Evolutionary conservation across 192 early-diverging fungal genomes (phyloP).

Genomic region (Backusella tuberculispora): DNA sequence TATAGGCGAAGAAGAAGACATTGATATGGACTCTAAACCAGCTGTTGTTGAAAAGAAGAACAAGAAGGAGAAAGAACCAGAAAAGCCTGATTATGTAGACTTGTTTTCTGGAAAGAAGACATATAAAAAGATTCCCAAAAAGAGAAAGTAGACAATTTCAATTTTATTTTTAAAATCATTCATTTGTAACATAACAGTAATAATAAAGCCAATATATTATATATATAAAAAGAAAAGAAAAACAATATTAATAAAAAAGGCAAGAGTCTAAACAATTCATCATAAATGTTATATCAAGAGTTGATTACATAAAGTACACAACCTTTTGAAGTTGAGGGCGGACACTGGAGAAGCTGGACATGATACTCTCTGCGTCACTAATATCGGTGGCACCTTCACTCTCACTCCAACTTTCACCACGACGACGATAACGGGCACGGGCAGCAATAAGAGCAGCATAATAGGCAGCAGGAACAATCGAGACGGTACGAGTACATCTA

Average conservation of each 20-base stretch:
- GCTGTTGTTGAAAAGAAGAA: background rate
- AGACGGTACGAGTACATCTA: slow-evolving; percentile 85
- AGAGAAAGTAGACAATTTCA: slow-evolving; percentile 16
- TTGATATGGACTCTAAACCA: slow-evolving; percentile 18
- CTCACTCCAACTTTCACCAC: slow-evolving; percentile 57
- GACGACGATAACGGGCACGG: slow-evolving; percentile 82
- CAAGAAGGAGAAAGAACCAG: slow-evolving; percentile 5
- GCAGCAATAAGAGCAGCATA: slow-evolving; percentile 92
- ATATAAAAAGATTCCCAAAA: slow-evolving; percentile 30
- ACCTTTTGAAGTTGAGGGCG: slow-evolving; percentile 45
- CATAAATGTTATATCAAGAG: background rate
- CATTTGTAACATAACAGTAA: slow-evolving; percentile 2
- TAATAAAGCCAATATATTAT: background rate
- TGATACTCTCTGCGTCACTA: slow-evolving; percentile 27
- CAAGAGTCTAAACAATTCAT: background rate
- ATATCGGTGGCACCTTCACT: slow-evolving; percentile 37
- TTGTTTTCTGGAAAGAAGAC: slow-evolving; percentile 40
- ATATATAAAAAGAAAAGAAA: background rate
- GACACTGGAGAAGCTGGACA: slow-evolving; percentile 38
- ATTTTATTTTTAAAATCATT: background rate
- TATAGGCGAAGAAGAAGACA: background rate
- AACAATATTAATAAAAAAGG: background rate
- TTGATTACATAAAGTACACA: slow-evolving; percentile 33
- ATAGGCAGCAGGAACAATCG: slow-evolving; percentile 88
- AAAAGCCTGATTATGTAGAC: slow-evolving; percentile 41